A percentile compares a stretch with the other conserved stretches of the same genome.
phyloP scores from a whole-genome alignment of 345 rosid genomes.

The Moringa oleifera region DNA sequence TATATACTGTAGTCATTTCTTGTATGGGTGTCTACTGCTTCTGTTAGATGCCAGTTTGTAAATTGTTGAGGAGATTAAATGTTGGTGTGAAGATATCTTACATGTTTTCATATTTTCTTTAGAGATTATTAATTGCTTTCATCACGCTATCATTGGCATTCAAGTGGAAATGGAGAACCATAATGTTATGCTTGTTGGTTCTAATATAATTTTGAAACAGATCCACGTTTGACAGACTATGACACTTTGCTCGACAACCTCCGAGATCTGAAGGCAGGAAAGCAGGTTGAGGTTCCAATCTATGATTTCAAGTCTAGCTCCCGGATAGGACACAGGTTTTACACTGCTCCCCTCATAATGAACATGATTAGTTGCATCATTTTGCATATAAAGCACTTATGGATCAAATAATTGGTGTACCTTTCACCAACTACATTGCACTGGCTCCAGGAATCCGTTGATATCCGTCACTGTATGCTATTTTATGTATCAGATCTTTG shows the following conservation, averaged over 20 bases:
- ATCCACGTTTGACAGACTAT: conserved; percentile 95
- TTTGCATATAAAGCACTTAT: conserved; percentile 15
- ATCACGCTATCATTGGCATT: background rate
- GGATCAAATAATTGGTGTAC: background rate
- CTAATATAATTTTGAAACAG: conserved; percentile 31
- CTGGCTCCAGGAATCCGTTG: too few species aligned
- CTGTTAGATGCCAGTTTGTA: background rate
- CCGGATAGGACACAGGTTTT: conserved; percentile 86
- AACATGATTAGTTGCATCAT: conserved; percentile 9
- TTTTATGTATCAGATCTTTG: too few species aligned
- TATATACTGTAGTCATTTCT: too few species aligned
- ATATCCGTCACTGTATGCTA: too few species aligned
- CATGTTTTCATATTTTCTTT: background rate
- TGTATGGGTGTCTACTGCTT: too few species aligned
- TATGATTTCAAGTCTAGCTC: conserved; percentile 96
- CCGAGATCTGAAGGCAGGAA: conserved; percentile 74
- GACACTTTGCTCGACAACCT: conserved; percentile 83
- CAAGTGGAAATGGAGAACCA: conserved; percentile 7
- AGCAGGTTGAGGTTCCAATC: conserved; percentile 73
- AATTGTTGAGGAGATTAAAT: too few species aligned
- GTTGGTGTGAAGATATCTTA: background rate
- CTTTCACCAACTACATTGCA: too few species aligned
- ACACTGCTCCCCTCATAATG: conserved; percentile 5
- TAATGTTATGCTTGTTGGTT: conserved; percentile 11
- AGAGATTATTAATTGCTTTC: background rate